Conservation (phyloP, 768 basidiomycete species). For the Pleurotus citrinopileatus region DNA sequence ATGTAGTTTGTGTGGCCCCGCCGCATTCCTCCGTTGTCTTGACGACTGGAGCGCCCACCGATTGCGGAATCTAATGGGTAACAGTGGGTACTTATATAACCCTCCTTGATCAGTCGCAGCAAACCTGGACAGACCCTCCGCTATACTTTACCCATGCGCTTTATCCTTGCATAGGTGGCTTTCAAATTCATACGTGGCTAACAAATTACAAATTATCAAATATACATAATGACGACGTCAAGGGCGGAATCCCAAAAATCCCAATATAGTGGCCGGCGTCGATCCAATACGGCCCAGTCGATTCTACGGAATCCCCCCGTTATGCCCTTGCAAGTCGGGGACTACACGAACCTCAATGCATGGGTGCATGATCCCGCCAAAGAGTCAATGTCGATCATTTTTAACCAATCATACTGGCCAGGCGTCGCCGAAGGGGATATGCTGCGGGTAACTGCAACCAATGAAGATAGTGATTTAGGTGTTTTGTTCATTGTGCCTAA, state of each 20-base stretch:
- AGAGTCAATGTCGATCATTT: slow-evolving; percentile 53
- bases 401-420: slow-evolving; percentile 77
- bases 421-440: slow-evolving; percentile 78
- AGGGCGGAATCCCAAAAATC: slow-evolving; percentile 64
- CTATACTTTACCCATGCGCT: background rate
- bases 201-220: background rate
- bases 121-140: background rate
- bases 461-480: slow-evolving; percentile 32
- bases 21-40: no score
- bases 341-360: slow-evolving; percentile 56
- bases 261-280: slow-evolving; percentile 49
- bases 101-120: background rate
- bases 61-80: no score
- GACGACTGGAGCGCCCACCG: no score
- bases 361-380: slow-evolving; percentile 72
- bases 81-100: no score
- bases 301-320: slow-evolving; percentile 42
- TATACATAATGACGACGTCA: slow-evolving; percentile 47
- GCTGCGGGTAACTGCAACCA: slow-evolving; percentile 45
- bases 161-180: background rate
- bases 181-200: background rate
- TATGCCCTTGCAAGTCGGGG: slow-evolving; percentile 56
- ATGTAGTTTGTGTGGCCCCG: no score
- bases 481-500: slow-evolving; percentile 67
- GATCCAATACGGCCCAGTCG: slow-evolving; percentile 77